Evolutionary conservation across 768 basidiomycete species (phyloP), one percentile per base, ranked within the genome.

Genomic region (Lentinus tigrinus): DNA sequence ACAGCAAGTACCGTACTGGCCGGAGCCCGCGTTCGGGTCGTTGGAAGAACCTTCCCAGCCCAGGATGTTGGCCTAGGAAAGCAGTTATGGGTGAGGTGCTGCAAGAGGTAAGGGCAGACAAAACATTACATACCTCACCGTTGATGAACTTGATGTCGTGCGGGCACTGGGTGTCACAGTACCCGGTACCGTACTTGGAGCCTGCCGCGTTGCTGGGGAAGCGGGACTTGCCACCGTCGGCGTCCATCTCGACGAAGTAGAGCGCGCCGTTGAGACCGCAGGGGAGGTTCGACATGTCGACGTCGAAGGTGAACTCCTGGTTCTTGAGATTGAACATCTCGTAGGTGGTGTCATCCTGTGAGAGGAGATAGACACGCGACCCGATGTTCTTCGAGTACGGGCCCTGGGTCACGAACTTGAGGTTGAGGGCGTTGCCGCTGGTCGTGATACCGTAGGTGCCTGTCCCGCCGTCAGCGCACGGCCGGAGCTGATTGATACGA

Each of bases 81-180:
- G 62, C 47, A 63, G 65, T 39, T 63, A 13, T 10, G 23, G 34
- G 16, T 3, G 14, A 21, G 3, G 19, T 63, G 51, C 2, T 9
- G 1, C 23, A 37, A 11, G 23, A 7, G 31, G 19, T 19, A 19
- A 17, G 21, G 9, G 6, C 10, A 1, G 28, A 11, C 14, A 39
- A 37, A 13, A 23, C 2, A 8, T 3, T 3, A 72, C 76, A 57
- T 47, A 80, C 82, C 71, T 73, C 67, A 62, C 83, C 83, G 68
- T 78, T 74, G 66, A 85, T 84, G 73, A 82, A 84, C 73, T 85
- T 84, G 72, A 84, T 70, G 66, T 83, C 83, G 37, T 75, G 74
- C 1, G 82, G 81, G 72, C 82, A 84, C 67, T 84, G 82, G 17
- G 84, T 78, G 68, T 85, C 84, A 69, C 84, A 85, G 72, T 85